Conservation (phyloP, 2,329 filamentous ascomycete genomes). For the Pseudogymnoascus destructans region DNA sequence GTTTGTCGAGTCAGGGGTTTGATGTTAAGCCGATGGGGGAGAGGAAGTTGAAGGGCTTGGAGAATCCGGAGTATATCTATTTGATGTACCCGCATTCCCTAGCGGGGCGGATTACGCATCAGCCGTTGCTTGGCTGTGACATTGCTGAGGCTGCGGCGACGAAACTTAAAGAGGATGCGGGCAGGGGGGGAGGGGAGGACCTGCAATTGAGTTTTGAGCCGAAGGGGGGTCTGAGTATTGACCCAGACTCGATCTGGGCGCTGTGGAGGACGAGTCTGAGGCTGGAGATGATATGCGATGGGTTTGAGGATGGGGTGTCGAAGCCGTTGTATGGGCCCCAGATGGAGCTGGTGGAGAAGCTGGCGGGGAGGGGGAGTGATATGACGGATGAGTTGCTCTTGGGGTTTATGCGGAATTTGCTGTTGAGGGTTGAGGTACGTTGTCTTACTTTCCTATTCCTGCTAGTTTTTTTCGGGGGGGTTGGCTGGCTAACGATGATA, state of each 20-base stretch:
- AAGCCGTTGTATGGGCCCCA: slow-evolving; percentile 58
- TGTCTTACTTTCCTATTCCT: neutral
- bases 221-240: slow-evolving; percentile 49
- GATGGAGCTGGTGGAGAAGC: slow-evolving; percentile 65
- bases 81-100: slow-evolving; percentile 87
- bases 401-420: slow-evolving; percentile 87
- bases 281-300: slow-evolving; percentile 85
- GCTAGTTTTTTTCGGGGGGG: neutral
- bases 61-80: slow-evolving; percentile 93
- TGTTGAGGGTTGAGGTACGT: slow-evolving; percentile 81
- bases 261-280: slow-evolving; percentile 82
- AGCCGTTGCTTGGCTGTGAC: slow-evolving; percentile 27
- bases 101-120: slow-evolving; percentile 63
- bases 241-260: slow-evolving; percentile 66
- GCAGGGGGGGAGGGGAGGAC: slow-evolving; percentile 31
- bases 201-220: neutral
- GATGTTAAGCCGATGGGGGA: slow-evolving; percentile 95
- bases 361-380: slow-evolving; percentile 63
- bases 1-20: slow-evolving; percentile 82
- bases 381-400: slow-evolving; percentile 79
- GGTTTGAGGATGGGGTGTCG: slow-evolving; percentile 56
- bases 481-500: neutral
- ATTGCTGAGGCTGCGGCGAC: slow-evolving; percentile 25
- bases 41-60: slow-evolving; percentile 86
- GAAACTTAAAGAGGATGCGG: slow-evolving; percentile 20